Conservation (phyloP, 2,329 filamentous ascomycete genomes). For the Leptographium procerum region DNA sequence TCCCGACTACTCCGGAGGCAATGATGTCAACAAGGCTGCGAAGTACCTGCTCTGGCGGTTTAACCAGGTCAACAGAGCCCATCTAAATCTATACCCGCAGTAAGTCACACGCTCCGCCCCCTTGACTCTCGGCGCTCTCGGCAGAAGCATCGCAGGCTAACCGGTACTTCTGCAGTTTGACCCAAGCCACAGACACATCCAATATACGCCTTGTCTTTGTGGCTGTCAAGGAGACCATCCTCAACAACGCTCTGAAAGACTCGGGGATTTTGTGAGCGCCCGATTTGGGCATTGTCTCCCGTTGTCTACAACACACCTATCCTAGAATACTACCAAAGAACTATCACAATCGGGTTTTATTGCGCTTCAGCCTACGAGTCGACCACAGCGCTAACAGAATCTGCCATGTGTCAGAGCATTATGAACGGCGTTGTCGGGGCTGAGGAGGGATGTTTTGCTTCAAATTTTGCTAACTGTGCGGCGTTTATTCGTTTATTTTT, state of each 20-base stretch:
- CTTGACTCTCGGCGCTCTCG: not conserved
- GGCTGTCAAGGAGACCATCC: conserved; percentile 95
- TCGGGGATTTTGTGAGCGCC: conserved; percentile 74
- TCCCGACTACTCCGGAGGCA: conserved; percentile 92
- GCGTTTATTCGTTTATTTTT: too few relatives aligned
- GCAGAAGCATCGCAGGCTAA: not conserved
- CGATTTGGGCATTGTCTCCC: not conserved
- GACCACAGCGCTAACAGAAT: not conserved
- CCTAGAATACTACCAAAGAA: not conserved
- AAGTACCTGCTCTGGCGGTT: conserved; percentile 98
- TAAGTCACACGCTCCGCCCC: conserved; percentile 36
- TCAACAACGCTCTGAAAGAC: conserved; percentile 96
- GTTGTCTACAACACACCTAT: not conserved
- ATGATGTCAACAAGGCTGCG: conserved; percentile 94
- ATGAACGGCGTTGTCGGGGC: conserved; percentile 3
- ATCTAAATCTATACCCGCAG: conserved; percentile 96
- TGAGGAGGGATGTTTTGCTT: not conserved
- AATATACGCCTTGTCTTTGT: conserved; percentile 97
- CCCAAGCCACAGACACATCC: conserved; percentile 96
- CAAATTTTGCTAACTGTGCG: not conserved
- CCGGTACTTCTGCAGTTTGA: conserved; percentile 54
- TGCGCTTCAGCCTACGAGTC: not conserved
- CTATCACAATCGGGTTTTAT: not conserved
- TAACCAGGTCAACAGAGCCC: conserved; percentile 94
- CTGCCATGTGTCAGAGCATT: not conserved